Base-by-base conservation (phyloP, 805 yeast species). In the Nakazawaea wickerhamii region DNA sequence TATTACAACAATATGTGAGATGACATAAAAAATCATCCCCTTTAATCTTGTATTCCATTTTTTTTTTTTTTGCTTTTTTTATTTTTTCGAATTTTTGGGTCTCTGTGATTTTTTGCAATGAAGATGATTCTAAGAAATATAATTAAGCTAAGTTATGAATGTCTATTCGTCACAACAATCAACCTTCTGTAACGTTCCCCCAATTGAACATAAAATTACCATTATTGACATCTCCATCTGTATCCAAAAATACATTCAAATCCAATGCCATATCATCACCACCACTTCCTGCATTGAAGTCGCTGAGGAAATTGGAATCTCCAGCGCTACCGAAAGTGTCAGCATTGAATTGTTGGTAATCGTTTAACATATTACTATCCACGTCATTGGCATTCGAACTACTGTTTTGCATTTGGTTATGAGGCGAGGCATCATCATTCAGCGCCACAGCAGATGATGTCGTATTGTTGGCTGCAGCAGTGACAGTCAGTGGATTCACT, bases 141-240 rank as follows among this genome's bases (percentile, higher is more conserved):
- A n/a, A n/a, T n/a, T n/a, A n/a, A n/a, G n/a, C n/a, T n/a, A n/a
- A n/a, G n/a, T n/a, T n/a, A n/a, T n/a, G n/a, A n/a, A n/a, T n/a
- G n/a, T n/a, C n/a, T n/a, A n/a, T n/a, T n/a, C n/a, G n/a, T n/a
- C n/a, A n/a, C n/a, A n/a, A n/a, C n/a, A n/a, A 15, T 38, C 39
- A 43, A 28, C 46, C 38, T 13, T 43, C 46, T 4, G 46, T 43
- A 5, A 42, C 41, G 18, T 43, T 38, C 6, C 42, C 46, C 46
- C 46, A 43, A 30, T 42, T 42, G 37, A 43, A 43, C 43, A 43
- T 38, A 33, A 43, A 43, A n/a, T 18, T 35, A 15, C 25, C 30
- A 37, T 43, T 43, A 27, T 32, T 37, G 21, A 22, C 31, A 11
- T 38, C 43, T 10, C 31, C 37, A 28, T 43, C 46, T 5, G 42